A percentile compares a stretch with the other conserved stretches of the same genome.
Conservation (phyloP, 2,329 filamentous ascomycete genomes). For the Penicillium vulpinum region DNA sequence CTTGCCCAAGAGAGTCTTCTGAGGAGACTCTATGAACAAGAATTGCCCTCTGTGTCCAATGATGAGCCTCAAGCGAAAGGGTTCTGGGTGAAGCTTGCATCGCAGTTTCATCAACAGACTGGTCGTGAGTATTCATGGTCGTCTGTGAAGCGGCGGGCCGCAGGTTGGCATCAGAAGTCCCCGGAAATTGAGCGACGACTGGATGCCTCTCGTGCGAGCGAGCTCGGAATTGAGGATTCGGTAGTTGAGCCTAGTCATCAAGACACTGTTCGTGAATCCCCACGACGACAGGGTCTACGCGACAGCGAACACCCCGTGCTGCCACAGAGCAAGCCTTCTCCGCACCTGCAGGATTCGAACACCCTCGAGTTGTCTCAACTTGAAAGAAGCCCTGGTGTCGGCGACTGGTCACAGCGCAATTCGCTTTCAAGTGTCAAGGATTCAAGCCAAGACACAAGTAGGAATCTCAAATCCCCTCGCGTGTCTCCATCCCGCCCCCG, state of each 20-base stretch:
- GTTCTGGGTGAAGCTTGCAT: slow-evolving; percentile 3
- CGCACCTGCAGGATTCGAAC: not conserved
- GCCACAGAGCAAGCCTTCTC: not conserved
- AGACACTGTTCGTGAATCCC: not conserved
- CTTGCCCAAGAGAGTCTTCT: not conserved
- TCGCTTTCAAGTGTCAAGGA: not conserved
- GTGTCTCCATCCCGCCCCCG: not conserved
- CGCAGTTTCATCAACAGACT: not conserved
- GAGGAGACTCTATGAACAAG: not conserved
- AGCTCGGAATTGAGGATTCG: not conserved
- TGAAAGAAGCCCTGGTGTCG: not conserved
- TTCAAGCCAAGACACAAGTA: not conserved
- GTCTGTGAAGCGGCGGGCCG: slow-evolving; percentile 4
- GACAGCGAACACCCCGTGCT: not conserved
- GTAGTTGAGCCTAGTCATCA: not conserved
- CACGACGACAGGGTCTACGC: too few species aligned
- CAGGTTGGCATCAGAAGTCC: not conserved
- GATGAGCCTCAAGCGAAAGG: not conserved
- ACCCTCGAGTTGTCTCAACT: not conserved
- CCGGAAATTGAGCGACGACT: not conserved
- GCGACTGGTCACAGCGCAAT: not conserved
- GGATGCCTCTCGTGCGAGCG: not conserved
- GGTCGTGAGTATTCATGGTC: slow-evolving; percentile 7
- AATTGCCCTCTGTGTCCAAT: not conserved
- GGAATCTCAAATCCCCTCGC: not conserved